Base-by-base conservation (phyloP, 768 basidiomycete species). In the Lentinus brumalis region DNA sequence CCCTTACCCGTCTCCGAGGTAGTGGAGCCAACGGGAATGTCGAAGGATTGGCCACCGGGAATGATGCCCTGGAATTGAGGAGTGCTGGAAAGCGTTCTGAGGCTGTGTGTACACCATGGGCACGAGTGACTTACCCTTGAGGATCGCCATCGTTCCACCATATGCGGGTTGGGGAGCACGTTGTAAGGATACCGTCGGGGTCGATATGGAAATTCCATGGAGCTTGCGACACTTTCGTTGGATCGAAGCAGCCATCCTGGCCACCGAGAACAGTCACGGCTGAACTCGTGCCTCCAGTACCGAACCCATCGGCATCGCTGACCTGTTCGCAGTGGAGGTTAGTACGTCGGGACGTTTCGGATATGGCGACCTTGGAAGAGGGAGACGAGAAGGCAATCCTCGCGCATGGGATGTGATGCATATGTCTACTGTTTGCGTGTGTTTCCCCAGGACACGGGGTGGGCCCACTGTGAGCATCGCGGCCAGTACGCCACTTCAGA, bases 1-100 rank as follows among this genome's bases (percentile, higher is more conserved):
- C 88, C 87, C 62, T 83, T 69, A 0, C 65, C 58, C 0, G 68
- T 30, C 3, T 80, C 72, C 1, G 51, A 60, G 5, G 87, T 82
- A 21, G 88, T 70, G 2, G 68, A 32, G 12, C 78, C 78, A 63
- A 80, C 61, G 1, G 88, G 87, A 47, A 93, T 82, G 6, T 77
- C 66, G 69, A 92, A 91, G 0, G 90, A 90, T 53, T 89, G 77
- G 12, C 91, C 91, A 0, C 91, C 92, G 1, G 92, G 92, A 35
- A 93, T 92, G 45, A 91, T 78, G 3, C 89, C 89, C 29, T 84
- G 76, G 70, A 91, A 89, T 38, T 71, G 79, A n/a, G 85, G 80
- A 0, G 69, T 83, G 15, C 89, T 89, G 35, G 35, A 35, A 3
- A 35, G 11, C 35, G 35, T 1, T 35, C 1, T 35, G 60, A 10